Base-by-base conservation (phyloP, 371 early-diverging fungal genomes). In the Circinella minor region DNA sequence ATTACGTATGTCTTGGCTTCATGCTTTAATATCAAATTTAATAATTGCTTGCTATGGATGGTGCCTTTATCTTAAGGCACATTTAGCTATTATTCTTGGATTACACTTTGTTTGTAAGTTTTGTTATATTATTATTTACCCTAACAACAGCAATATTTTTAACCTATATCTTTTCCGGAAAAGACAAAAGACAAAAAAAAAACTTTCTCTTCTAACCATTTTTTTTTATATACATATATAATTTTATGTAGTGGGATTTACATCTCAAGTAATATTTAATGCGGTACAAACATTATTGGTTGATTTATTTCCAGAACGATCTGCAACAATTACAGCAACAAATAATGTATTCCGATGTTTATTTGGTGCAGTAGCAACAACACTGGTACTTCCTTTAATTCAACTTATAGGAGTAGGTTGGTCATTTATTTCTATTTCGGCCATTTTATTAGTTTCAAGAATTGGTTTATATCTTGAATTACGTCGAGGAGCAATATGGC, bases 341-440 rank as follows among this genome's bases (percentile, higher is more conserved):
- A 84, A 82, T 67, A 81, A 81, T 47, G 63, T 78, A 18, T 60
- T 72, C 39, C 76, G 84, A 43, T 81, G 81, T 60, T 61, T 84
- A 7, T 70, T 79, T 57, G 80, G 79, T 48, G 82, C 82, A 1
- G 18, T 66, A 18, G 77, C 75, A 14, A 75, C 78, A 0, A 62
- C 73, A n/a, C 15, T 65, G 0, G 72, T 81, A 15, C 57, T 76
- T n/a, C 85, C 82, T 10, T 73, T 67, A 0, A 69, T 80, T 18
- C 36, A 71, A 13, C 36, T 9, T 0, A 48, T 84, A 4, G 82
- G 81, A 9, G 71, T 71, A 4, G 85, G 82, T 0, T 84, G 82
- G 82, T 68, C 68, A 18, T 83, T 77, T 64, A 80, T 79, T 1
- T 49, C 72, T 4, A 38, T 76, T 3, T 77, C 84, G 3, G 46